A percentile compares a stretch with the other conserved stretches of the same genome.
Evolutionary conservation across 352 stramenopile species (phyloP).

Genomic region (Phytopythium chamaehyphon): DNA sequence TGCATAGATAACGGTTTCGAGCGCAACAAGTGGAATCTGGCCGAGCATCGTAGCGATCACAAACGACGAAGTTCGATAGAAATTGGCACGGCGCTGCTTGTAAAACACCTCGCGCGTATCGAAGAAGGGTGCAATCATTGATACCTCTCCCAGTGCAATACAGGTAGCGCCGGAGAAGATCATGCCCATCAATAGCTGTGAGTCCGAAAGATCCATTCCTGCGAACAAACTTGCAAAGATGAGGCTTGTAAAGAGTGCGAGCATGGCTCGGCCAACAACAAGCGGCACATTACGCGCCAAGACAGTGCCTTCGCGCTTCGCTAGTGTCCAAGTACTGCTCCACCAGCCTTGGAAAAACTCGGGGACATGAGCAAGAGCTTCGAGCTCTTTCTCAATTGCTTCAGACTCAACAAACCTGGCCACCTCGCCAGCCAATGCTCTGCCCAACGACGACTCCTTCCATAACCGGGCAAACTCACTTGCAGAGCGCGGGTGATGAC

Average conservation of each 20-base stretch:
- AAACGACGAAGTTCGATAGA: constrained; percentile 61
- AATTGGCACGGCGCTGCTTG: constrained; percentile 28
- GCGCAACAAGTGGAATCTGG: constrained; percentile 30
- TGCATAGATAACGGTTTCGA: constrained; percentile 72
- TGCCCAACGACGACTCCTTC: constrained; percentile 14
- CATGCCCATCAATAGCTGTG: constrained; percentile 57
- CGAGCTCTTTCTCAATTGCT: constrained; percentile 33
- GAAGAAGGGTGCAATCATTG: constrained; percentile 73
- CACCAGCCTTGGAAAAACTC: constrained; percentile 31
- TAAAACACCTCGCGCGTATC: constrained; percentile 56
- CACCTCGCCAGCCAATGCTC: constrained; percentile 13
- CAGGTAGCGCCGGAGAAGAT: constrained; percentile 83
- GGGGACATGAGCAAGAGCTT: constrained; percentile 70
- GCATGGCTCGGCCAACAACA: constrained; percentile 27
- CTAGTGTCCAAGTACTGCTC: constrained; percentile 20
- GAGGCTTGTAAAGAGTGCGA: constrained; percentile 36
- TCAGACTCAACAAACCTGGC: constrained; percentile 11
- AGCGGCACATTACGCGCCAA: constrained; percentile 34
- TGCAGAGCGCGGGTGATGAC: constrained; percentile 12
- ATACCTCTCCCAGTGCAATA: constrained; percentile 57
- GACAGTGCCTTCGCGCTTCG: constrained; percentile 51
- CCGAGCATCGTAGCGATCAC: constrained; percentile 42
- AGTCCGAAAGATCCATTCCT: constrained; percentile 27
- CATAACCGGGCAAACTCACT: constrained; percentile 29
- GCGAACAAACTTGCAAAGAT: constrained; percentile 41